Conservation (phyloP, 139 green algal genomes). For the Chlorella sp. region DNA sequence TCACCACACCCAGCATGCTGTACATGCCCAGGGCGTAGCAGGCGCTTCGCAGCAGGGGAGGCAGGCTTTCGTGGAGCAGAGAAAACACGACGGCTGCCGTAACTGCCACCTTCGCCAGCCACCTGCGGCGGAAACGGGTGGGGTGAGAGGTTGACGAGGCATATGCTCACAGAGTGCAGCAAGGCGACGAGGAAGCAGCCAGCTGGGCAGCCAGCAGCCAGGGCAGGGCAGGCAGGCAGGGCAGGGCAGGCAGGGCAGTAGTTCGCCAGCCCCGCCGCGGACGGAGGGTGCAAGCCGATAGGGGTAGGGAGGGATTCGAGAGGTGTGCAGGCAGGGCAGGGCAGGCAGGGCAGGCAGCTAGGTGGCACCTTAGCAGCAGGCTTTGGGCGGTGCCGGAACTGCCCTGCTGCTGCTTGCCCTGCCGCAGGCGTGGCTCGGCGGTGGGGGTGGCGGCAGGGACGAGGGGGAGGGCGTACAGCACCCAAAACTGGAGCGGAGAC, state of each 20-base stretch:
- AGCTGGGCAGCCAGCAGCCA: background rate
- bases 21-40: conserved; percentile 19
- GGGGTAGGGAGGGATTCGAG: too few species aligned
- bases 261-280: too few species aligned
- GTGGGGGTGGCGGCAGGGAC: background rate
- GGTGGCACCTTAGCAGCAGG: conserved; percentile 6
- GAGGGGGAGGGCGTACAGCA: conserved; percentile 1
- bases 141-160: too few species aligned
- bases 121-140: background rate
- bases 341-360: background rate
- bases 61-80: background rate
- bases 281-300: too few species aligned
- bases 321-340: background rate
- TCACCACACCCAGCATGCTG: conserved; percentile 25
- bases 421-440: background rate
- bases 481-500: conserved; percentile 6
- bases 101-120: conserved; percentile 7
- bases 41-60: background rate
- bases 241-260: too few species aligned
- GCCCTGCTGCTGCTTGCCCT: background rate
- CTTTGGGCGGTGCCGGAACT: background rate
- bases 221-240: background rate
- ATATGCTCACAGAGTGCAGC: too few species aligned
- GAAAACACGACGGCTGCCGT: conserved; percentile 18
- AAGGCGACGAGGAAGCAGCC: too few species aligned